Conservation (phyloP, 2,329 filamentous ascomycete species). For the Parafenestella ontariensis region DNA sequence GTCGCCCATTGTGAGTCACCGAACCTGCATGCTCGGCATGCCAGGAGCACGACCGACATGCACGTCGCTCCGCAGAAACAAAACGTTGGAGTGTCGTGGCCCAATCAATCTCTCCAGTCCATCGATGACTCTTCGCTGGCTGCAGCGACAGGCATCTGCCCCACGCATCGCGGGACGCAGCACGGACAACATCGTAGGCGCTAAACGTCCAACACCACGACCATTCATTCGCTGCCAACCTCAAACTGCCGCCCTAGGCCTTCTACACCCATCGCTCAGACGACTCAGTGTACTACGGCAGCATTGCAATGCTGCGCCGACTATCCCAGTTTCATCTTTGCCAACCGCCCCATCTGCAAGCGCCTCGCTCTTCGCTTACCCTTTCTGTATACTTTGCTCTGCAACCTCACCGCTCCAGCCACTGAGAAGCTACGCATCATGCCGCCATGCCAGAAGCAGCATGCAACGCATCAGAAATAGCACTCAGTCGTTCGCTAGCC, state of each 20-base stretch:
- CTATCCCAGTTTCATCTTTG: slow-evolving; percentile 44
- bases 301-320: slow-evolving; percentile 29
- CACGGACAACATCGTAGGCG: slow-evolving; percentile 36
- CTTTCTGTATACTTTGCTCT: slow-evolving; percentile 26
- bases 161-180: slow-evolving; percentile 23
- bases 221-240: slow-evolving; percentile 39
- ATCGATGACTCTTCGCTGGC: slow-evolving; percentile 43
- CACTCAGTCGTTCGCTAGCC: slow-evolving; percentile 34
- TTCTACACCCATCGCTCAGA: slow-evolving; percentile 4
- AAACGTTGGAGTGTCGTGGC: slow-evolving; percentile 39
- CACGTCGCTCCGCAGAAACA: slow-evolving; percentile 37
- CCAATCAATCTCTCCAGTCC: slow-evolving; percentile 33
- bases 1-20: slow-evolving; percentile 47
- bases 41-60: slow-evolving; percentile 21
- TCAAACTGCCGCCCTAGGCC: slow-evolving; percentile 43
- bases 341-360: slow-evolving; percentile 46
- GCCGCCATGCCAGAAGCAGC: slow-evolving; percentile 25
- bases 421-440: slow-evolving; percentile 29
- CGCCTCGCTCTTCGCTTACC: slow-evolving; percentile 40
- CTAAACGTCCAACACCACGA: slow-evolving; percentile 38
- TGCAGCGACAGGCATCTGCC: slow-evolving; percentile 23
- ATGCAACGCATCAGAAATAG: slow-evolving; percentile 31
- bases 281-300: slow-evolving; percentile 15
- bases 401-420: slow-evolving; percentile 33
- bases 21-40: slow-evolving; percentile 29